A percentile compares a stretch with the other conserved stretches of the same genome.
These are phyloP conservation scores for Beta lomatogona DNA, from an alignment of 179 eudicot genomes.

Conservation along the genomic window DNA sequence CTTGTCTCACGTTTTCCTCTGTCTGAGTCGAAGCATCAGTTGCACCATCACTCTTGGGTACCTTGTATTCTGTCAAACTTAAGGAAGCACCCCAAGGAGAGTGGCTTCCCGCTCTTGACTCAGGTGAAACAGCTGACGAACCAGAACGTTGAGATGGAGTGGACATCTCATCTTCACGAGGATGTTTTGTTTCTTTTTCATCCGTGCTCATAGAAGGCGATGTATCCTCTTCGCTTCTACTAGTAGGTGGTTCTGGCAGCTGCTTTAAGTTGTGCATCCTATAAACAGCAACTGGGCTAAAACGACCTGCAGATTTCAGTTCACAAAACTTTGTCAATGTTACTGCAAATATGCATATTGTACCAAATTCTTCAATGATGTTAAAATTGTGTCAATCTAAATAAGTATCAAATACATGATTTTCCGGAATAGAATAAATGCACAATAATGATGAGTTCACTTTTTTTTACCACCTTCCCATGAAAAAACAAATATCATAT, in stretches of 20 bases:
- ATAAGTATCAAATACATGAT: not conserved
- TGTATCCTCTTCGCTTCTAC: conserved; percentile 70
- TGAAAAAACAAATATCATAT: not conserved
- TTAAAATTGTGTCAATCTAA: not conserved
- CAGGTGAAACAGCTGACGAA: conserved; percentile 70
- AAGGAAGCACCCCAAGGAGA: conserved; percentile 66
- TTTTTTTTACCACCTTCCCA: not conserved
- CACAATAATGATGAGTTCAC: not conserved
- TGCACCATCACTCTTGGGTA: conserved; percentile 60
- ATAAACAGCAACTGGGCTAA: conserved; percentile 56
- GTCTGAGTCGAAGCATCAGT: conserved; percentile 96
- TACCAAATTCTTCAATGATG: not conserved
- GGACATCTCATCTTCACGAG: conserved; percentile 69
- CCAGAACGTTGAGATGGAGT: conserved; percentile 60
- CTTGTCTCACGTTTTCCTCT: conserved; percentile 54
- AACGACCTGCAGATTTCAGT: conserved; percentile 46
- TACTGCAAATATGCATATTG: no score
- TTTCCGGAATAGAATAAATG: not conserved
- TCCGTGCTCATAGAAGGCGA: conserved; percentile 73
- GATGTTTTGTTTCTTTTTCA: conserved; percentile 60
- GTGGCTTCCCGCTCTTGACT: conserved; percentile 61
- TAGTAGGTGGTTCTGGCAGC: conserved; percentile 72
- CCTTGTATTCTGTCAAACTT: conserved; percentile 68
- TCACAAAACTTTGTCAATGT: not conserved
- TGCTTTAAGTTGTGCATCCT: conserved; percentile 62